Evolutionary conservation across 805 yeast species (phyloP).

Genomic region (Cyberlindnera lachancei): DNA sequence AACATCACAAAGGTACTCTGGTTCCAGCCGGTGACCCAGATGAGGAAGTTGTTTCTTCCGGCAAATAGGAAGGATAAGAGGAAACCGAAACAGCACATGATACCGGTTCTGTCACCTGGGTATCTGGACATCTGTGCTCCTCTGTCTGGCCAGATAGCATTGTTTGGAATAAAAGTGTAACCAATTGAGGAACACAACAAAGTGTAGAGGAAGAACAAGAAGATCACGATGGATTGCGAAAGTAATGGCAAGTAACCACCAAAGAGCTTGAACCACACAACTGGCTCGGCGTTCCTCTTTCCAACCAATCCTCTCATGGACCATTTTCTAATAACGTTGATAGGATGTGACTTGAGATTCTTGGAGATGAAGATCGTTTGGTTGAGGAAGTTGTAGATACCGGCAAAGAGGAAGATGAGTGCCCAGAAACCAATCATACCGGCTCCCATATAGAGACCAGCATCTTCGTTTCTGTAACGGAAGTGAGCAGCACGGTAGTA

Average conservation of each 20-base stretch:
- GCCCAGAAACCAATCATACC: conserved; percentile 45
- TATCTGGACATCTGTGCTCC: conserved; percentile 19
- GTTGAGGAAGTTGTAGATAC: conserved; percentile 22
- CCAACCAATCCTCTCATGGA: conserved; percentile 7
- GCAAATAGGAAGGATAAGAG: conserved; percentile 57
- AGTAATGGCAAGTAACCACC: conserved; percentile 21
- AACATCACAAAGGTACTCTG: conserved; percentile 54
- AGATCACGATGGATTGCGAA: conserved; percentile 23
- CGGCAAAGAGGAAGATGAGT: conserved; percentile 33
- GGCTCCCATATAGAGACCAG: conserved; percentile 39
- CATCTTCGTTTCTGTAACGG: conserved; percentile 30
- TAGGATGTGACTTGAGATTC: conserved; percentile 9
- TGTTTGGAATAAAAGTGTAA: conserved; percentile 10
- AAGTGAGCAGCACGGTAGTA: conserved; percentile 20
- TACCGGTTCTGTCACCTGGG: conserved; percentile 22
- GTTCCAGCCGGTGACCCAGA: conserved; percentile 56
- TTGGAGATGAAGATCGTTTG: conserved; percentile 12
- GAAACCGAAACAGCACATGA: conserved; percentile 26
- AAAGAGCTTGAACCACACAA: conserved; percentile 6
- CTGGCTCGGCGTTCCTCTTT: conserved; percentile 17
- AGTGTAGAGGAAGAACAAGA: conserved; percentile 25
- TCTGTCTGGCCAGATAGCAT: conserved; percentile 15
- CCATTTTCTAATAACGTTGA: conserved; percentile 12
- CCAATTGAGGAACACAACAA: conserved; percentile 13
- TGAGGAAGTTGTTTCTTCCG: conserved; percentile 65